Evolutionary conservation across 2,329 filamentous ascomycete genomes (phyloP).

Genomic region (Penicillium brevicompactum): DNA sequence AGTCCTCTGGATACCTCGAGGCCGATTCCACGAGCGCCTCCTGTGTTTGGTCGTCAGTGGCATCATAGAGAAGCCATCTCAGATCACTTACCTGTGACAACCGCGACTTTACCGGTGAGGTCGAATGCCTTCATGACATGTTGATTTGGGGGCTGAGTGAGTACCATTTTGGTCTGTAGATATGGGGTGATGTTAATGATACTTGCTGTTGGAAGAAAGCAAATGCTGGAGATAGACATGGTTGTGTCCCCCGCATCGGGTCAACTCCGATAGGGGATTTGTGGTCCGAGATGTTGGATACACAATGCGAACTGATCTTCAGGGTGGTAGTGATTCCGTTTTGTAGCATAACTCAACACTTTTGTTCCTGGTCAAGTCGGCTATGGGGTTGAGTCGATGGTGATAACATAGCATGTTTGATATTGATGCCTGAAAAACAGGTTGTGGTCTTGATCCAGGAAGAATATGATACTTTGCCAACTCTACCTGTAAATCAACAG

Average conservation of each 20-base stretch:
- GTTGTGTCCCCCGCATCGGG: slow-evolving; percentile 1
- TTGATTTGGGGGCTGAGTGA: slow-evolving; percentile 17
- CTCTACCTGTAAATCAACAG: no score
- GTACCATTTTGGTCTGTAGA: slow-evolving; percentile 20
- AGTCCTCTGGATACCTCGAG: slow-evolving; percentile 44
- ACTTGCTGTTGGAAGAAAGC: no score
- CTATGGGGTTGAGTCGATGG: no score
- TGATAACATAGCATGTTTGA: no score
- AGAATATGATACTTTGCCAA: no score
- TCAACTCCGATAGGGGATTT: background rate
- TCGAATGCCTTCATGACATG: slow-evolving; percentile 25
- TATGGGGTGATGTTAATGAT: no score
- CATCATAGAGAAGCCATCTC: no score
- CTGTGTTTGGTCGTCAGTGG: slow-evolving; percentile 6
- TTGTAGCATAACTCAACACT: background rate
- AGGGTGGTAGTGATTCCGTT: no score
- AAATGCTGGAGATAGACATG: background rate
- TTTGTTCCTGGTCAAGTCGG: no score
- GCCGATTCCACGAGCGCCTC: slow-evolving; percentile 40
- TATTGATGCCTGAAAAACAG: no score
- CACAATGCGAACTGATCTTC: no score
- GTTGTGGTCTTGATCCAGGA: no score
- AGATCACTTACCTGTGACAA: slow-evolving; percentile 23
- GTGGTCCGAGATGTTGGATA: background rate
- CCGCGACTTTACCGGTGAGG: slow-evolving; percentile 29